phyloP scores from a whole-genome alignment of 2,329 filamentous ascomycete species.

The Neocucurbitaria cava region DNA sequence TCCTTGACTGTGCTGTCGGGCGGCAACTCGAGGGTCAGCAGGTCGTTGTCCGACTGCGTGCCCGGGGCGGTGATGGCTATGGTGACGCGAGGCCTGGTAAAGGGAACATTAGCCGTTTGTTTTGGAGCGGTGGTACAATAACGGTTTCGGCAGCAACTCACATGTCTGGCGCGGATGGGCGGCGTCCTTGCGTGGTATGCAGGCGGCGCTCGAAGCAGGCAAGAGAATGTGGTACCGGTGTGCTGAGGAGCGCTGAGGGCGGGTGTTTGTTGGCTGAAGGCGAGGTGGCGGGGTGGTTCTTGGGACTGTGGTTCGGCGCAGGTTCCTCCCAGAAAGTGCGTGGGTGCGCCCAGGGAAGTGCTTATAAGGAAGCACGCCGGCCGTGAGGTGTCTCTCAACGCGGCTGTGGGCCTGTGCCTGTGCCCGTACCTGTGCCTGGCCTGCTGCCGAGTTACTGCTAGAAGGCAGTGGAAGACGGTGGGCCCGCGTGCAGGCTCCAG shows the following conservation, averaged over 20 bases:
- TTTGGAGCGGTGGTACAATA: constrained; percentile 42
- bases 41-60: constrained; percentile 70
- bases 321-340: constrained; percentile 22
- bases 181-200: constrained; percentile 46
- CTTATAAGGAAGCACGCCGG: constrained; percentile 25
- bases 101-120: constrained; percentile 37
- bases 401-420: constrained; percentile 5
- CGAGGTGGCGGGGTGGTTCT: constrained; percentile 24
- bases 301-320: constrained; percentile 22
- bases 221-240: constrained; percentile 45
- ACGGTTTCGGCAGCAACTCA: constrained; percentile 42
- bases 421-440: too few relatives aligned
- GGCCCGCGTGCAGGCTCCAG: constrained; percentile 26
- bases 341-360: constrained; percentile 25
- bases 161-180: constrained; percentile 36
- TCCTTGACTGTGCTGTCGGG: constrained; percentile 82
- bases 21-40: constrained; percentile 82
- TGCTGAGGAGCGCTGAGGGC: constrained; percentile 17
- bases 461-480: constrained; percentile 41
- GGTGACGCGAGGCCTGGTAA: constrained; percentile 77
- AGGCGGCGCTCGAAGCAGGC: constrained; percentile 39
- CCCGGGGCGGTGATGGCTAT: constrained; percentile 82
- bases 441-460: too few relatives aligned
- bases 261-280: constrained; percentile 13
- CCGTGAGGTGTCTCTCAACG: constrained; percentile 4